Conservation (phyloP, 768 basidiomycete genomes). For the Boletus bicolor region DNA sequence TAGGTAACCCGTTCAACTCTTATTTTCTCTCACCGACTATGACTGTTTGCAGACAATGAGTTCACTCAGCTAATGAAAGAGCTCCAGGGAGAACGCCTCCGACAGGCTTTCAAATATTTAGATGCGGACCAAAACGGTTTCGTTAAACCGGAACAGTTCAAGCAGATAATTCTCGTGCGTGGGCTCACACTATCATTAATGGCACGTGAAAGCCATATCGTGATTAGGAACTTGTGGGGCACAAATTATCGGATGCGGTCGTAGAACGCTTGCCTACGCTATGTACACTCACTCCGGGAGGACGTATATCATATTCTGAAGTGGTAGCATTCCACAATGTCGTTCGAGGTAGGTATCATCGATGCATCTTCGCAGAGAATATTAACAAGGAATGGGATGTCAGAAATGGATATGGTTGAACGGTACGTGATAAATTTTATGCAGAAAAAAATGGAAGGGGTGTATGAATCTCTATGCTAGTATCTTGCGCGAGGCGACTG, state of each 20-base stretch:
- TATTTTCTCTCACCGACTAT: conserved; percentile 6
- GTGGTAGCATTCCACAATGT: conserved; percentile 98
- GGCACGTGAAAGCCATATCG: neutral
- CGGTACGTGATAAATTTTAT: conserved; percentile 40
- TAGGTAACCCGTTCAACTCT: conserved; percentile 37
- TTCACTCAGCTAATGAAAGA: conserved; percentile 99
- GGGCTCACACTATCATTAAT: neutral
- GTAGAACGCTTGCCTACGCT: conserved; percentile 91
- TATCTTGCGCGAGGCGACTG: conserved; percentile 86
- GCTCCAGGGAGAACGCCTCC: conserved; percentile 93
- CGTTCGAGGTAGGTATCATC: conserved; percentile 61
- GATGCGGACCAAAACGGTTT: conserved; percentile 91
- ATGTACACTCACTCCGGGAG: conserved; percentile 84
- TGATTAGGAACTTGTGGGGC: conserved; percentile 86
- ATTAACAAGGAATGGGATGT: conserved; percentile 7
- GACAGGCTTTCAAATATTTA: conserved; percentile 92
- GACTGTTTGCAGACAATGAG: conserved; percentile 66
- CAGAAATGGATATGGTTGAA: conserved; percentile 96
- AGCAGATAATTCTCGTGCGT: conserved; percentile 87
- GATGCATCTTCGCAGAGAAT: neutral
- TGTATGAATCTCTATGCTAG: conserved; percentile 34
- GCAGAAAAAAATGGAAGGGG: neutral
- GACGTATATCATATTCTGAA: conserved; percentile 93
- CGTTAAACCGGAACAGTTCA: conserved; percentile 91
- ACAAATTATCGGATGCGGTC: conserved; percentile 93